These are phyloP conservation scores for Pontederia paniculata DNA, from an alignment of 176 grass and related monocot species.

Conservation along the genomic window DNA sequence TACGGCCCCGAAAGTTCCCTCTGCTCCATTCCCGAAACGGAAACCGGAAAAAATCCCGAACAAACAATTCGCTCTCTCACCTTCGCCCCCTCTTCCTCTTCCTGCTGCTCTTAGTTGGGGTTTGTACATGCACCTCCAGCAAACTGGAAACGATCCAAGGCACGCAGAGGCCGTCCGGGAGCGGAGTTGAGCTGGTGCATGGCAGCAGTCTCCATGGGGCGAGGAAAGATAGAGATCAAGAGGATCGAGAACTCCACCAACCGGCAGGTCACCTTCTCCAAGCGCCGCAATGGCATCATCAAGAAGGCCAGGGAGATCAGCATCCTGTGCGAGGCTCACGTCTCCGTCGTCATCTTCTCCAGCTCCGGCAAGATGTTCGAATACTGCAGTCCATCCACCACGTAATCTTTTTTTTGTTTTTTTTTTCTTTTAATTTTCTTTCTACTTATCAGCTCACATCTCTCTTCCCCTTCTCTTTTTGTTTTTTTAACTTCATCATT, in stretches of 20 bases:
- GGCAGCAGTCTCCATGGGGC: not conserved
- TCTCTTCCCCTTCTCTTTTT: not conserved
- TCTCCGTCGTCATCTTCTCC: conserved; percentile 16
- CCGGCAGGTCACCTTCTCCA: conserved; percentile 17
- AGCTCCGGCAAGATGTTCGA: conserved; percentile 4
- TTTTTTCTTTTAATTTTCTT: not conserved
- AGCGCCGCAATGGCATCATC: conserved; percentile 15
- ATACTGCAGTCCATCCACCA: not conserved
- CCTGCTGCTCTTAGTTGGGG: not conserved
- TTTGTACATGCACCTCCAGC: no score
- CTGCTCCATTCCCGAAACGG: not conserved
- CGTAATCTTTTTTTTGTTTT: not conserved
- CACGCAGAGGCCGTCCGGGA: no score
- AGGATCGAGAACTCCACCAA: conserved; percentile 10
- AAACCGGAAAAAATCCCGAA: not conserved
- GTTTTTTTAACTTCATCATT: no score
- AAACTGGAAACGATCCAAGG: no score
- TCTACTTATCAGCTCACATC: not conserved
- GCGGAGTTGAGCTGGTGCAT: no score
- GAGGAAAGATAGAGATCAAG: conserved; percentile 18
- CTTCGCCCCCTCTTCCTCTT: not conserved
- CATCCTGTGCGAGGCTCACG: conserved; percentile 12
- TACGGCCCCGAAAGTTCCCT: conserved; percentile 6
- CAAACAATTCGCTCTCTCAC: not conserved
- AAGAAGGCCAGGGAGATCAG: conserved; percentile 15